Evolutionary conservation across 257 asterid genomes (phyloP).

Genomic region (Paulownia fortunei): DNA sequence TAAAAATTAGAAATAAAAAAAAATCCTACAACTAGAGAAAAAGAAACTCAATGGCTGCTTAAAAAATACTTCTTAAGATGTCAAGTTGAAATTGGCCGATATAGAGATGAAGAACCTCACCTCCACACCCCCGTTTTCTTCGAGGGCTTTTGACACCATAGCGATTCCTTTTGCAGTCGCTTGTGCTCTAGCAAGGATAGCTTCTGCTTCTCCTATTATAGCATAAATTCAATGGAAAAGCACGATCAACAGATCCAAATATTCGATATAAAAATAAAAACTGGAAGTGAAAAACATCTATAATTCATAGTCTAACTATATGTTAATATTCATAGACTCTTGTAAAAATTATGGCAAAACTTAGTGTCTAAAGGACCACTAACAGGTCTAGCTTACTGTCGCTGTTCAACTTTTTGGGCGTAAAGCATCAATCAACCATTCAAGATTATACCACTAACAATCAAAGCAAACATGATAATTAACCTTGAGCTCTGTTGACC

Average conservation of each 20-base stretch:
- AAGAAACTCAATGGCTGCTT: background rate
- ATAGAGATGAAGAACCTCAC: conserved; percentile 43
- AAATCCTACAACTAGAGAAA: background rate
- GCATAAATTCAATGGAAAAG: conserved; percentile 10
- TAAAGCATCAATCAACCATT: conserved; percentile 15
- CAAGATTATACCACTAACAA: conserved; percentile 4
- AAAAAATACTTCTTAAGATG: background rate
- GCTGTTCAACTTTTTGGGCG: background rate
- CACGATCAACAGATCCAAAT: background rate
- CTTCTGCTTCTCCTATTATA: conserved; percentile 88
- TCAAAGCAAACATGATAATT: conserved; percentile 25
- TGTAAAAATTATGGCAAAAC: background rate
- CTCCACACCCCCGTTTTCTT: conserved; percentile 74
- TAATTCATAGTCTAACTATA: background rate
- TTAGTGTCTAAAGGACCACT: background rate
- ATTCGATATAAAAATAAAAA: background rate
- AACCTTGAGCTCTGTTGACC: conserved; percentile 88
- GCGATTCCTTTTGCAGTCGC: conserved; percentile 84
- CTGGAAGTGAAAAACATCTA: background rate
- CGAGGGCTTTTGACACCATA: conserved; percentile 69
- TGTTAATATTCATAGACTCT: background rate
- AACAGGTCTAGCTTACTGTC: conserved; percentile 5
- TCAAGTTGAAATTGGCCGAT: background rate
- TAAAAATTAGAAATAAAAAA: background rate
- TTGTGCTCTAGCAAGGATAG: conserved; percentile 77